These are phyloP conservation scores for Lachnellula subtilissima DNA, from an alignment of 2,329 filamentous ascomycete genomes.

Conservation along the genomic window DNA sequence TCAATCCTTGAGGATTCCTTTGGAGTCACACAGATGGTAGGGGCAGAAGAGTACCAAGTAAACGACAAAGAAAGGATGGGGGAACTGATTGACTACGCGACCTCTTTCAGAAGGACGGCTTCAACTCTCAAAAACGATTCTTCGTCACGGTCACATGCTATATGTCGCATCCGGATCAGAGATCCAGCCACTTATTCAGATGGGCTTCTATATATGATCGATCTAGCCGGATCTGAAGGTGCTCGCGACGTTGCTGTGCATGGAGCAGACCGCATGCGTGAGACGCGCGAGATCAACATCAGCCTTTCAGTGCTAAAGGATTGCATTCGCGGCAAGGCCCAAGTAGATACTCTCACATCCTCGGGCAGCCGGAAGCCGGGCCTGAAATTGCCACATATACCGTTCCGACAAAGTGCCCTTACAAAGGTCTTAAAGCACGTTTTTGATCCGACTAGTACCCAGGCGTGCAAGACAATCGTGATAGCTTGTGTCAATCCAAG, in stretches of 20 bases:
- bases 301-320: constrained; percentile 71
- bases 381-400: constrained; percentile 62
- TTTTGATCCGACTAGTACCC: constrained; percentile 56
- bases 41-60: constrained; percentile 37
- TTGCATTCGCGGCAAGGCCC: constrained; percentile 48
- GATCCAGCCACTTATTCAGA: constrained; percentile 28
- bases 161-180: constrained; percentile 43
- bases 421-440: constrained; percentile 89
- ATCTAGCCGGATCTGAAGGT: constrained; percentile 52
- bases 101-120: constrained; percentile 38
- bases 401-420: constrained; percentile 79
- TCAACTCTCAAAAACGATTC: constrained; percentile 42
- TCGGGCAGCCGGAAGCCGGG: constrained; percentile 39
- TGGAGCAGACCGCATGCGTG: constrained; percentile 77
- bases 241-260: constrained; percentile 84
- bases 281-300: constrained; percentile 97
- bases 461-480: constrained; percentile 96
- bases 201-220: constrained; percentile 43
- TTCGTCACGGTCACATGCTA: constrained; percentile 45
- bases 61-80: constrained; percentile 56
- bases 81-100: constrained; percentile 74
- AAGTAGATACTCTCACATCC: constrained; percentile 55
- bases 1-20: constrained; percentile 43
- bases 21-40: constrained; percentile 41
- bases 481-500: constrained; percentile 90